phyloP scores from a whole-genome alignment of 176 grass and related monocot genomes.

The Poa annua region DNA sequence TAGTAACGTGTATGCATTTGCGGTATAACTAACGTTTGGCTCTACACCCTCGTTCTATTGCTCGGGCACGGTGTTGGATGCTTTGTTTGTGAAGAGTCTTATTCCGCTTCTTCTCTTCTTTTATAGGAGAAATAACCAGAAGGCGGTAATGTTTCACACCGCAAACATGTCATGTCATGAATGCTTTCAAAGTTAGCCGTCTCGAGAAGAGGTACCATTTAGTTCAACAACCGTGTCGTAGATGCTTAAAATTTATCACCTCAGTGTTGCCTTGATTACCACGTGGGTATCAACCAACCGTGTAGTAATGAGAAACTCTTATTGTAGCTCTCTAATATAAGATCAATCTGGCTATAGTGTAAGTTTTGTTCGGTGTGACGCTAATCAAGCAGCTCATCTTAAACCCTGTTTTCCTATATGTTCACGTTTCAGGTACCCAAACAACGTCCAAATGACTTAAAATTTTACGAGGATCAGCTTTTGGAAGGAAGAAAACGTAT shows the following conservation, averaged over 20 bases:
- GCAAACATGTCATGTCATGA: not conserved
- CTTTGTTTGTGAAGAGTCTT: not conserved
- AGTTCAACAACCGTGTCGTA: not conserved
- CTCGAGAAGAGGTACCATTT: not conserved
- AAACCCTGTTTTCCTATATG: too few relatives aligned
- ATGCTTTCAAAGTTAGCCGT: not conserved
- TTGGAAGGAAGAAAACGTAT: too few relatives aligned
- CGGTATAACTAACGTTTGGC: not conserved
- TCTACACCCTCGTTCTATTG: not conserved
- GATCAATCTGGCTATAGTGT: too few relatives aligned
- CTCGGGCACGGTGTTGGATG: fast-evolving
- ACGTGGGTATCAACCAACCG: not conserved
- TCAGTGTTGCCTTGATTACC: not conserved
- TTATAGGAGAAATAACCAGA: not conserved
- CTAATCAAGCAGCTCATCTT: too few relatives aligned
- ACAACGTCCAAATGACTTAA: too few relatives aligned
- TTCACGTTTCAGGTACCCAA: too few relatives aligned
- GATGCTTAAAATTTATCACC: not conserved
- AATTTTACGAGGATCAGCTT: too few relatives aligned
- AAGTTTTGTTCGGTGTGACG: too few relatives aligned
- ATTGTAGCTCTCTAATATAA: not conserved
- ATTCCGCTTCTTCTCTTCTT: not conserved
- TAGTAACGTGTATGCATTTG: not conserved
- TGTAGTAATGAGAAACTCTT: not conserved
- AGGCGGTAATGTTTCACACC: not conserved